Conservation (phyloP, 129 eudicot genomes). For the Chrysanthemum seticuspe region DNA sequence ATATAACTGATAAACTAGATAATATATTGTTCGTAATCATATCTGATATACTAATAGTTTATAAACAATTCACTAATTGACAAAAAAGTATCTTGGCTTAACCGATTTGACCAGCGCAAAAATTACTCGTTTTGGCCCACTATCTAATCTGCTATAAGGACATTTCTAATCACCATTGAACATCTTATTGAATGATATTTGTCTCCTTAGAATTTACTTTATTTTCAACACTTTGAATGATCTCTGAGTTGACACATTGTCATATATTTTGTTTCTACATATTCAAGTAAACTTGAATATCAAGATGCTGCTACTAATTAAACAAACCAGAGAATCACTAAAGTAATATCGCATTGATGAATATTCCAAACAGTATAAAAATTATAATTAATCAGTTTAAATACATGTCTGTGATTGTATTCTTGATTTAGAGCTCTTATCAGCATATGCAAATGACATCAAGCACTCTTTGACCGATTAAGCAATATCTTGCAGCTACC, state of each 20-base stretch:
- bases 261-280: slow-evolving; percentile 4
- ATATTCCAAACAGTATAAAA: not conserved
- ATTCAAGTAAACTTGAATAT: not conserved
- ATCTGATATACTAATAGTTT: not conserved
- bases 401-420: not conserved
- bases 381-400: slow-evolving; percentile 8
- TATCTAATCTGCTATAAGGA: not conserved
- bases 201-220: slow-evolving; percentile 12
- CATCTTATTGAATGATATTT: not conserved
- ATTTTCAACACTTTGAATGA: not conserved
- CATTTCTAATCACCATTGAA: not conserved
- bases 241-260: not conserved
- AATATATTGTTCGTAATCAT: slow-evolving; percentile 12
- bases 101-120: not conserved
- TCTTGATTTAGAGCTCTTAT: not conserved
- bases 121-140: not conserved
- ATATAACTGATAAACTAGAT: not conserved
- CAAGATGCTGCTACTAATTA: slow-evolving; percentile 12
- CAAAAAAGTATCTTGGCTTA: not conserved
- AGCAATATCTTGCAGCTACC: slow-evolving; percentile 59
- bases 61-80: not conserved
- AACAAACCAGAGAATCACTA: too few species aligned
- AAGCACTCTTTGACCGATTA: slow-evolving; percentile 18
- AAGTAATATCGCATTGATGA: too few species aligned
- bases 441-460: slow-evolving; percentile 13